Conservation (phyloP, 106 monocot genomes). For the Dioscorea zingiberensis region DNA sequence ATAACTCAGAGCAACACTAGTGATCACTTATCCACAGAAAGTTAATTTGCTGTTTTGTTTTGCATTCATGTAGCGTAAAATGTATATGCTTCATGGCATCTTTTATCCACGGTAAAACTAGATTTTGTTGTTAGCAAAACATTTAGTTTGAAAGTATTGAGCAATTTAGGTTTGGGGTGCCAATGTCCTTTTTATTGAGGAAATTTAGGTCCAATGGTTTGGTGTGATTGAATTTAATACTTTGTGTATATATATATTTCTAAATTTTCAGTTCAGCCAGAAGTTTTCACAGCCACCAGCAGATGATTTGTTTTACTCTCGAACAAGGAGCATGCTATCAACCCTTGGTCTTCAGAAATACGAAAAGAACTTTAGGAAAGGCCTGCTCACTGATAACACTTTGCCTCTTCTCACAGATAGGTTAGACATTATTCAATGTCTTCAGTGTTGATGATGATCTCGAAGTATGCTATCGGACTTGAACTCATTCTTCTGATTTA, state of each 20-base stretch:
- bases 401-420: conserved; percentile 14
- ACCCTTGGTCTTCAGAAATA: conserved; percentile 15
- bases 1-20: too few relatives aligned
- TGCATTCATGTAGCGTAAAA: too few relatives aligned
- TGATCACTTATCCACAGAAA: too few relatives aligned
- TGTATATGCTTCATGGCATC: too few relatives aligned
- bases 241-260: not conserved
- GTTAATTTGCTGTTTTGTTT: too few relatives aligned
- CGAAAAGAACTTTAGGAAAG: conserved; percentile 16
- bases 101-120: too few relatives aligned
- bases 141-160: too few relatives aligned
- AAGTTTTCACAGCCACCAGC: conserved; percentile 9
- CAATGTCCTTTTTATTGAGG: too few relatives aligned
- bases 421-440: not conserved
- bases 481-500: not conserved
- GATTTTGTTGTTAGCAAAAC: too few relatives aligned
- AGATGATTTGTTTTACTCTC: conserved; percentile 8
- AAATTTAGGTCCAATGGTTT: too few relatives aligned
- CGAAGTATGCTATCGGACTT: not conserved
- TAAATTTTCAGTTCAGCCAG: conserved; percentile 10
- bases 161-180: too few relatives aligned
- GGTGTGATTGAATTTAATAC: too few relatives aligned
- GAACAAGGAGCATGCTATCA: conserved; percentile 3
- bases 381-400: conserved; percentile 12
- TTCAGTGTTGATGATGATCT: not conserved